phyloP scores from a whole-genome alignment of 768 basidiomycete genomes.

The Postia placenta region DNA sequence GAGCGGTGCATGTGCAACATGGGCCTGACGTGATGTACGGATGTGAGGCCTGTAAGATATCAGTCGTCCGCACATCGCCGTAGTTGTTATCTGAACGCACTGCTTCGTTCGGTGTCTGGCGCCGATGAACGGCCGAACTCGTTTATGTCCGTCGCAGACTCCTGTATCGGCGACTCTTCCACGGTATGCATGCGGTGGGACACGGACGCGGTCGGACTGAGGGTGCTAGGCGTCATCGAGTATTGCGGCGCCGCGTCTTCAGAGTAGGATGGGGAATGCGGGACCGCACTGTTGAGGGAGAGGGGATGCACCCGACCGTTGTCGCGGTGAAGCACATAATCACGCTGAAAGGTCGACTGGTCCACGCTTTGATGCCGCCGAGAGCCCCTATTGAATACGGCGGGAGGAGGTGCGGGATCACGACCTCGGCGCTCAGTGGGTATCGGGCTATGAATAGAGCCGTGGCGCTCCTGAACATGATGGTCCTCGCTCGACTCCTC shows the following conservation, averaged over 20 bases:
- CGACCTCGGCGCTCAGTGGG: conserved; percentile 13
- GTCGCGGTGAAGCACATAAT: conserved; percentile 21
- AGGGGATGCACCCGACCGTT: conserved; percentile 19
- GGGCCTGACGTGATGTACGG: neutral
- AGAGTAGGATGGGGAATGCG: conserved; percentile 23
- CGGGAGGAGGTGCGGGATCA: neutral
- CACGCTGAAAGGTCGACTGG: conserved; percentile 24
- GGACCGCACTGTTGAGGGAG: conserved; percentile 17
- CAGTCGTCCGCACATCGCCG: neutral
- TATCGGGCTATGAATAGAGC: conserved; percentile 10
- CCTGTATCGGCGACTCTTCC: conserved; percentile 17
- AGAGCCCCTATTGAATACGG: neutral
- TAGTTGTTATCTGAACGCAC: conserved; percentile 4
- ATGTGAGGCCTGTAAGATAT: conserved; percentile 1
- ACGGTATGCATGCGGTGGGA: conserved; percentile 11
- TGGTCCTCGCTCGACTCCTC: conserved; percentile 20
- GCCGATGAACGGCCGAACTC: conserved; percentile 7
- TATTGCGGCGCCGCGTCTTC: conserved; percentile 5
- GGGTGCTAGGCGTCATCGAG: conserved; percentile 19
- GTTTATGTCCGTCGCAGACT: conserved; percentile 13
- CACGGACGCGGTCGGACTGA: conserved; percentile 11
- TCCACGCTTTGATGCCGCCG: conserved; percentile 26
- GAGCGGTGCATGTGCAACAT: conserved; percentile 5
- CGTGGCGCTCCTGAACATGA: conserved; percentile 6
- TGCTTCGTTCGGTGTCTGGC: conserved; percentile 11